Conservation (phyloP, 805 yeast species). For the Spathaspora girioi region DNA sequence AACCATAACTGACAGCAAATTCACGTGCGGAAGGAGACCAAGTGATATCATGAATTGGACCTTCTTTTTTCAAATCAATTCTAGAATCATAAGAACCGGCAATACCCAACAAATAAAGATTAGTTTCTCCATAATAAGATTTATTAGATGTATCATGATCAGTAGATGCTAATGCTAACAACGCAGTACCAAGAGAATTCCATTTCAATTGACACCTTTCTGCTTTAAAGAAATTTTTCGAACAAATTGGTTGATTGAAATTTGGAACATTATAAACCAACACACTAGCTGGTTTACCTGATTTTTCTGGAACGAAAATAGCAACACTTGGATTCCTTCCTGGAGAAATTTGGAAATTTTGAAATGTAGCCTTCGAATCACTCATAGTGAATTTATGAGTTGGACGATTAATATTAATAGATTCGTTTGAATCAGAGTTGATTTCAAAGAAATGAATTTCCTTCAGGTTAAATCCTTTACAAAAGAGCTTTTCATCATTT, state of each 20-base stretch:
- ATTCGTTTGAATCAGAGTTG: slow-evolving; percentile 17
- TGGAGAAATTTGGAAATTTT: slow-evolving; percentile 69
- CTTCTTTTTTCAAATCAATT: slow-evolving; percentile 83
- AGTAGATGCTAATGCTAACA: slow-evolving; percentile 88
- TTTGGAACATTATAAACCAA: slow-evolving; percentile 79
- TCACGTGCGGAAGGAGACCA: slow-evolving; percentile 97
- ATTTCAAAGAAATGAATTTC: slow-evolving; percentile 71
- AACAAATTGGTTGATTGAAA: slow-evolving; percentile 72
- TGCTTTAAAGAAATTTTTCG: slow-evolving; percentile 91
- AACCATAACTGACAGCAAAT: slow-evolving; percentile 96
- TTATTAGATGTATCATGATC: slow-evolving; percentile 93
- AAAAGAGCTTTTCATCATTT: slow-evolving; percentile 69
- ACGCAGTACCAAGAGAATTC: slow-evolving; percentile 93
- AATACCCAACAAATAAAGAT: slow-evolving; percentile 83
- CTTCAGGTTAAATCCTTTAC: slow-evolving; percentile 51
- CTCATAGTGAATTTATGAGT: slow-evolving; percentile 54
- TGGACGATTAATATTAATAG: slow-evolving; percentile 44
- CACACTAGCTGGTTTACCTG: slow-evolving; percentile 87
- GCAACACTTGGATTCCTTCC: slow-evolving; percentile 90
- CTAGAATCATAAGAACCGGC: slow-evolving; percentile 90
- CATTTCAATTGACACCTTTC: slow-evolving; percentile 89
- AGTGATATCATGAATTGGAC: slow-evolving; percentile 95
- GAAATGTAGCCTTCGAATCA: slow-evolving; percentile 46
- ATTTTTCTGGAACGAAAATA: slow-evolving; percentile 80
- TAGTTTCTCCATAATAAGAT: slow-evolving; percentile 95